phyloP scores from a whole-genome alignment of 371 early-diverging fungal species.

The Rhizomucor pusillus region DNA sequence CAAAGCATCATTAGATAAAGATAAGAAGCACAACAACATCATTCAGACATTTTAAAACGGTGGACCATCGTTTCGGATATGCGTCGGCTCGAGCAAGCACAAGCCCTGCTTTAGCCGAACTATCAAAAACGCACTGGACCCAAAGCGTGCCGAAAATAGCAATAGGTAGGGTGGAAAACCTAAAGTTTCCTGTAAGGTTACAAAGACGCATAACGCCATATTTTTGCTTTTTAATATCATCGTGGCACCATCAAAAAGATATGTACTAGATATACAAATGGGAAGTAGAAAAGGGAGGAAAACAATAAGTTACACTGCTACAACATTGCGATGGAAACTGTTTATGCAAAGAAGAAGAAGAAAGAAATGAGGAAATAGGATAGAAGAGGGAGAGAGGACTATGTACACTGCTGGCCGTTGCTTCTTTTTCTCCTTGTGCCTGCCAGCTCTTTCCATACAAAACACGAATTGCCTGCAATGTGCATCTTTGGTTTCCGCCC shows the following conservation, averaged over 20 bases:
- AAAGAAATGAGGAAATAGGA: neutral
- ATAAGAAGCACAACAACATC: constrained; percentile 8
- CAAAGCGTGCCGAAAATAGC: neutral
- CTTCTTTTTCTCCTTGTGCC: constrained; percentile 7
- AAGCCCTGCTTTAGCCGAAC: neutral
- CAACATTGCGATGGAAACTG: too few species aligned
- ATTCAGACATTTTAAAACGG: constrained; percentile 10
- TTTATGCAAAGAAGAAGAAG: constrained; percentile 4
- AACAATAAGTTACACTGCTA: too few species aligned
- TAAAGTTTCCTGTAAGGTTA: too few species aligned
- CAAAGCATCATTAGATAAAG: constrained; percentile 8
- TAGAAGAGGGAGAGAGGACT: neutral
- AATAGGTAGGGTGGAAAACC: too few species aligned
- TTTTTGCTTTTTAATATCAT: too few species aligned
- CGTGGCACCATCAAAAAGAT: too few species aligned
- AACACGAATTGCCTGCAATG: constrained; percentile 49
- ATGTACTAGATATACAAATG: too few species aligned
- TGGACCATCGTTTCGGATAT: neutral
- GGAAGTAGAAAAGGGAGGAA: neutral
- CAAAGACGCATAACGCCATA: too few species aligned
- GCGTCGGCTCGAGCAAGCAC: neutral
- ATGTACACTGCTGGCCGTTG: constrained; percentile 1
- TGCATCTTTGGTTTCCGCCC: constrained; percentile 50
- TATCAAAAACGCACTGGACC: neutral
- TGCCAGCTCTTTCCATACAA: constrained; percentile 38